Percentiles rank a stretch among this genome's conserved stretches.
These are phyloP conservation scores for Heterobasidion annosum DNA, from an alignment of 1,284 basidiomycete genomes.

Conservation along the genomic window DNA sequence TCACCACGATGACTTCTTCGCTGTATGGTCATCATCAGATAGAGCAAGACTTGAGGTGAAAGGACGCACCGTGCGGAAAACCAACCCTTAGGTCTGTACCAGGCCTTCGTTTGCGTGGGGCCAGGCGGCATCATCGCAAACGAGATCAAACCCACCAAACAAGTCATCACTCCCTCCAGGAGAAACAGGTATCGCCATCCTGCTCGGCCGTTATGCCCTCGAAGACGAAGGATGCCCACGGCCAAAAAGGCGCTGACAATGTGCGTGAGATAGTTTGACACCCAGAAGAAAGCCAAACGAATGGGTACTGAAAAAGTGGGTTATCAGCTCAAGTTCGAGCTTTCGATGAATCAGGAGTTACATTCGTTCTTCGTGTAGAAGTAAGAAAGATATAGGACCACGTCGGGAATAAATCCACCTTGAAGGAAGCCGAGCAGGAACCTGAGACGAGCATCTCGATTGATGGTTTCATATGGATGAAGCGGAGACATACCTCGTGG, in stretches of 20 bases:
- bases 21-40: neutral
- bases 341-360: neutral
- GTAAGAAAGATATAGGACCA: conserved; percentile 62
- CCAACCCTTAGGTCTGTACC: conserved; percentile 66
- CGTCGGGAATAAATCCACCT: conserved; percentile 59
- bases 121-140: conserved; percentile 68
- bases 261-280: conserved; percentile 42
- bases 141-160: conserved; percentile 45
- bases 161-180: conserved; percentile 42
- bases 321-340: neutral
- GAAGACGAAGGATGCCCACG: conserved; percentile 52
- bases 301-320: conserved; percentile 33
- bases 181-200: conserved; percentile 54
- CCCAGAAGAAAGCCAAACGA: conserved; percentile 63
- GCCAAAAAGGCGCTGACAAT: conserved; percentile 57
- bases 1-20: conserved; percentile 9
- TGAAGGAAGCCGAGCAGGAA: conserved; percentile 38
- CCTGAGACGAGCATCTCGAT: conserved; percentile 13
- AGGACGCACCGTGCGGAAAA: conserved; percentile 30
- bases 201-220: conserved; percentile 42
- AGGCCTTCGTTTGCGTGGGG: conserved; percentile 59
- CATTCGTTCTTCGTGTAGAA: conserved; percentile 60
- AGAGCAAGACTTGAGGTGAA: neutral
- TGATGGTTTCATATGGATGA: conserved; percentile 28
- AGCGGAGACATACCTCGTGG: conserved; percentile 14